Evolutionary conservation across 2,329 filamentous ascomycete genomes (phyloP).

Genomic region (Davidsoniella australis): DNA sequence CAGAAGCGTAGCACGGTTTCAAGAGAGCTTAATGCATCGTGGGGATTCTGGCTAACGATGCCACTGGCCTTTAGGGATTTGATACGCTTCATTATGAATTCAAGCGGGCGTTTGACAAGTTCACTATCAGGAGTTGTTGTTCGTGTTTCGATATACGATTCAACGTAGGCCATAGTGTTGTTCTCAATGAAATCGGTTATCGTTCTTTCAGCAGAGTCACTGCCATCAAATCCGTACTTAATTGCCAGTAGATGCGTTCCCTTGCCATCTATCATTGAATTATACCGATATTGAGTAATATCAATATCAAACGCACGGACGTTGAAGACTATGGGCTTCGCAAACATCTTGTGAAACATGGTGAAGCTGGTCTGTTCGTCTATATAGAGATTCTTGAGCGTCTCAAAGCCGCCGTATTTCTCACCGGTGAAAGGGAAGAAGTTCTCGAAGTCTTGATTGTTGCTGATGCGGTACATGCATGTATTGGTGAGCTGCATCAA

Average conservation of each 20-base stretch:
- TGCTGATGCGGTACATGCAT: neutral
- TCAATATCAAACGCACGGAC: neutral
- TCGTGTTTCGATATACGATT: neutral
- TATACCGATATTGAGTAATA: neutral
- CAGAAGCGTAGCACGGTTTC: neutral
- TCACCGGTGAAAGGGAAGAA: neutral
- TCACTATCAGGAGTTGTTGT: neutral
- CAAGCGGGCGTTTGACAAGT: neutral
- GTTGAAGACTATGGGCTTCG: neutral
- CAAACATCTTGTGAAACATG: neutral
- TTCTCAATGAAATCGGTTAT: neutral
- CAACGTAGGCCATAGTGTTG: neutral
- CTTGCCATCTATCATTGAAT: neutral
- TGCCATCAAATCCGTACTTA: neutral
- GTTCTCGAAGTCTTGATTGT: neutral
- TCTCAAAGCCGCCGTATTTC: neutral
- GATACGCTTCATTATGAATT: neutral
- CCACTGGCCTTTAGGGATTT: neutral
- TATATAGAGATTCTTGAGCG: neutral
- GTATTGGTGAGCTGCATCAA: neutral
- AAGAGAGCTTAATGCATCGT: neutral
- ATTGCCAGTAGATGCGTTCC: neutral
- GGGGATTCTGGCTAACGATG: neutral
- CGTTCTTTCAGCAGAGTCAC: neutral
- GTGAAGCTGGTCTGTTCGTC: neutral